These are phyloP conservation scores for Stemphylium beticola DNA, from an alignment of 2,329 filamentous ascomycete genomes.

Conservation along the genomic window DNA sequence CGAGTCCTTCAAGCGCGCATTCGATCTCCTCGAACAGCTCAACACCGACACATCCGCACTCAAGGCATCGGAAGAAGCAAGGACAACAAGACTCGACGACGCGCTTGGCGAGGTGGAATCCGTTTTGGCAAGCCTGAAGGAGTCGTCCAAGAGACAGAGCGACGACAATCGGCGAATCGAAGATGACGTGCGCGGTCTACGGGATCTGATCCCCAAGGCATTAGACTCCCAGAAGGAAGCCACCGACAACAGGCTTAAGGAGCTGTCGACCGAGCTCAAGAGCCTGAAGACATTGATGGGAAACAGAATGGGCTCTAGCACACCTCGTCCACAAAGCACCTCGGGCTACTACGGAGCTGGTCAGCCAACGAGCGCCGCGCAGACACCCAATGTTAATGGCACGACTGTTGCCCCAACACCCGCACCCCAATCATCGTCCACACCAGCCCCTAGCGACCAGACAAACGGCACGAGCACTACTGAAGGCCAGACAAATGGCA, in stretches of 20 bases:
- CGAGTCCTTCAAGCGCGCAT: slow-evolving; percentile 90
- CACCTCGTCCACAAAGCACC: slow-evolving; percentile 34
- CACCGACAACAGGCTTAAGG: slow-evolving; percentile 79
- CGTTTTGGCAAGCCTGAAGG: slow-evolving; percentile 81
- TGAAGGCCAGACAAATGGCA: slow-evolving; percentile 32
- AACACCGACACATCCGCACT: slow-evolving; percentile 86
- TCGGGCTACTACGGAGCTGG: slow-evolving; percentile 34
- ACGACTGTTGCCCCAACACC: slow-evolving; percentile 29
- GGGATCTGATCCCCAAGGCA: slow-evolving; percentile 86
- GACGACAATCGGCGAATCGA: slow-evolving; percentile 86
- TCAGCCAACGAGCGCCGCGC: slow-evolving; percentile 24
- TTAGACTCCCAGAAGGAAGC: slow-evolving; percentile 86
- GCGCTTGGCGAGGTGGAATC: slow-evolving; percentile 84
- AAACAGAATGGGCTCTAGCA: slow-evolving; percentile 59
- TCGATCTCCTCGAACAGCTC: slow-evolving; percentile 88
- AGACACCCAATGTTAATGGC: slow-evolving; percentile 38
- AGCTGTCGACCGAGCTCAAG: slow-evolving; percentile 85
- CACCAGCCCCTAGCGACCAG: slow-evolving; percentile 30
- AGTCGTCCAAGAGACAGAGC: slow-evolving; percentile 79
- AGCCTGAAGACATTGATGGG: slow-evolving; percentile 88
- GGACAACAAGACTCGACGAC: slow-evolving; percentile 81
- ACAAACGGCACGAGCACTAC: slow-evolving; percentile 18
- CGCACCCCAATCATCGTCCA: slow-evolving; percentile 18
- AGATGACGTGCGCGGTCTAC: slow-evolving; percentile 82
- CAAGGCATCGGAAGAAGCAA: slow-evolving; percentile 83